Evolutionary conservation across 2,329 filamentous ascomycete genomes (phyloP), one percentile per base, ranked within the genome.

Genomic region (Pseudogymnoascus sp.): DNA sequence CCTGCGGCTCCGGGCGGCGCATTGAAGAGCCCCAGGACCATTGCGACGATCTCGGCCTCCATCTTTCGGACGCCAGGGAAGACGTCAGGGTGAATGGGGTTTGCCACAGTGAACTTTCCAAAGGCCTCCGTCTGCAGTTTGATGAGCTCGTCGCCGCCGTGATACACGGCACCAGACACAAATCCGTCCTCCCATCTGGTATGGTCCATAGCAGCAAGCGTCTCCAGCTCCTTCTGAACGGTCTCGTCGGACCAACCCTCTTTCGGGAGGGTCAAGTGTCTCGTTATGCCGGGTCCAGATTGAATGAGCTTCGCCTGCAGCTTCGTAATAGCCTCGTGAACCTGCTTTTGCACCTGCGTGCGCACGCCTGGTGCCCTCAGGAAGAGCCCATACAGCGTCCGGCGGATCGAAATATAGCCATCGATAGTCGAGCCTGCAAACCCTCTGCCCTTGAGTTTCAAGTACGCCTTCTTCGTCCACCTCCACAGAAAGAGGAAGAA

Each of bases 21-120:
- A 74, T 96, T 91, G 80, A 97, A 99, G 74, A 99, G 79, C 48
- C 84, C 84, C 65, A 96, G 79, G 31, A 95, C 92, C 93, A 99
- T 99, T 67, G 92, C 89, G 60, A 99, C 94, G 65, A 99, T 81
- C 78, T 99, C 94, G 48, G 94, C 93, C 79, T 99, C 94, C 94
- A 99, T 99, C 84, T 99, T 99, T 70, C 94, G 83, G 60, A 99
- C 92, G 29, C 93, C 94, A 13, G 94, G 94, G 77, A 99, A 99
- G 44, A 99, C 93, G 77, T 99, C 94, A 5, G 94, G 94, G 74
- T 99, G 94, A 68, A 99, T 94, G 2, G 94, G 94, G 75, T 99
- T 99, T 39, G 92, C 84, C 31, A 99, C 94, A 59, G 92, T 93
- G 74, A 99, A 99, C 75, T 90, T 89, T 67, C 90, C 89, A 80